These are phyloP conservation scores for Aspergillus sclerotialis DNA, from an alignment of 2,329 filamentous ascomycete species.

Conservation along the genomic window DNA sequence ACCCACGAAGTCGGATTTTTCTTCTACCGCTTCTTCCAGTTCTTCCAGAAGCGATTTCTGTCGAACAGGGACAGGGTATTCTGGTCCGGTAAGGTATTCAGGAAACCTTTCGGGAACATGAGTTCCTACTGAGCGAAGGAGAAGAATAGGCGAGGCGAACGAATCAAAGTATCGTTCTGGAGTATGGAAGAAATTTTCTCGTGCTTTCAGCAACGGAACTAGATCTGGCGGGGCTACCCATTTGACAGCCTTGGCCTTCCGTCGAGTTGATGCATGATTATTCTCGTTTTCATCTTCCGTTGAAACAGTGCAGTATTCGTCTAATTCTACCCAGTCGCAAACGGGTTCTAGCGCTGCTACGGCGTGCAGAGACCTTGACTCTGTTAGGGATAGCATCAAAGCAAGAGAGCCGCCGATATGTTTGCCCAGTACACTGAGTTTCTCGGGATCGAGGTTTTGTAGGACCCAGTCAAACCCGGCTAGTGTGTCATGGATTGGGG, in stretches of 20 bases:
- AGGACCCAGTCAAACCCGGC: constrained; percentile 33
- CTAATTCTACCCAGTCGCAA: constrained; percentile 34
- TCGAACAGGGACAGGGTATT: constrained; percentile 27
- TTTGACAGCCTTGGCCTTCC: constrained; percentile 10
- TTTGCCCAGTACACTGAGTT: constrained; percentile 25
- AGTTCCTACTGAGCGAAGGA: constrained; percentile 35
- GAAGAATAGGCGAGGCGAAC: constrained; percentile 37
- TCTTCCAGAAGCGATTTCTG: constrained; percentile 5
- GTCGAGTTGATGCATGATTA: constrained; percentile 2
- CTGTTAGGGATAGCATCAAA: constrained; percentile 37
- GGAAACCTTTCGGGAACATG: constrained; percentile 30
- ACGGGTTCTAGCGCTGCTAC: constrained; percentile 29
- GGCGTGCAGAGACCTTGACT: constrained; percentile 25
- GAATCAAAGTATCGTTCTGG: constrained; percentile 37
- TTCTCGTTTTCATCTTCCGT: neutral
- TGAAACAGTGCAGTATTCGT: constrained; percentile 29
- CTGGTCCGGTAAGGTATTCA: constrained; percentile 25
- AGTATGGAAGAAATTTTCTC: constrained; percentile 27
- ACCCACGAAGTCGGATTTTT: no score
- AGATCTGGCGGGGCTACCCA: constrained; percentile 22
- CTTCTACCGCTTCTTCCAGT: constrained; percentile 1
- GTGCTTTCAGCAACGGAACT: constrained; percentile 27
- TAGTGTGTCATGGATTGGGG: constrained; percentile 33
- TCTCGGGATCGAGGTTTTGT: constrained; percentile 20
- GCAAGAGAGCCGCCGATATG: constrained; percentile 37